These are phyloP conservation scores for Trypanosoma lewisi DNA, from an alignment of 208 protist species.

Conservation along the genomic window DNA sequence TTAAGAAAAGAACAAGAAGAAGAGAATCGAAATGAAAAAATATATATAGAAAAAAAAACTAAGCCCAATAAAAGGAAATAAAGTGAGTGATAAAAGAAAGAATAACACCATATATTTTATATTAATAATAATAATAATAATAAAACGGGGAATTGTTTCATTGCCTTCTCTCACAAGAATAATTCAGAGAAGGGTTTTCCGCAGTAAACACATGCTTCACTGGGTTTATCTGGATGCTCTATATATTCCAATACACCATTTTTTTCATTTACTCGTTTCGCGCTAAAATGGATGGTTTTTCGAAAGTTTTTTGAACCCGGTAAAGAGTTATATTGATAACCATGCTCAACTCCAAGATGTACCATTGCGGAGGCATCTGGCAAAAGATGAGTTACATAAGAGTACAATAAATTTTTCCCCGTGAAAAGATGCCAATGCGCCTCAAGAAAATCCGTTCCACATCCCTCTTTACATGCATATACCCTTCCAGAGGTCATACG, in stretches of 20 bases:
- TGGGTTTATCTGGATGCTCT: conserved; percentile 56
- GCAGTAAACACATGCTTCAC: conserved; percentile 73
- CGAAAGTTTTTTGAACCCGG: conserved; percentile 72
- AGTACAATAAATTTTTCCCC: conserved; percentile 68
- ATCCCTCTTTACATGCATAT: conserved; percentile 75
- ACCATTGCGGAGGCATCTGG: conserved; percentile 50
- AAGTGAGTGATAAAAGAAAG: background rate
- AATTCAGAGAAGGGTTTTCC: conserved; percentile 47
- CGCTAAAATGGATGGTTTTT: conserved; percentile 68
- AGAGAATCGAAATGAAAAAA: conserved; percentile 1
- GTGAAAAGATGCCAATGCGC: conserved; percentile 84
- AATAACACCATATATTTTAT: background rate
- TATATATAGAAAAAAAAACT: background rate
- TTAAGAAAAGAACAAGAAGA: conserved; percentile 6
- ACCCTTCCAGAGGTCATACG: conserved; percentile 69
- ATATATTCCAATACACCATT: conserved; percentile 42
- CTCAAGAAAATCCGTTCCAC: conserved; percentile 55
- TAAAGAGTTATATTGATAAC: conserved; percentile 87
- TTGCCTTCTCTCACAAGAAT: conserved; percentile 33
- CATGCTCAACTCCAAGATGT: conserved; percentile 75
- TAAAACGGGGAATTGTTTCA: background rate
- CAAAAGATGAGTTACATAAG: conserved; percentile 70
- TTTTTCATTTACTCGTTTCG: conserved; percentile 46
- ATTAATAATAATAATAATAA: conserved; percentile 10
- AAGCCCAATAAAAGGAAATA: background rate